Percentiles rank a stretch among this genome's conserved stretches.
Evolutionary conservation across 176 grass and related monocot species (phyloP).

Genomic region (Alopecurus myosuroides): DNA sequence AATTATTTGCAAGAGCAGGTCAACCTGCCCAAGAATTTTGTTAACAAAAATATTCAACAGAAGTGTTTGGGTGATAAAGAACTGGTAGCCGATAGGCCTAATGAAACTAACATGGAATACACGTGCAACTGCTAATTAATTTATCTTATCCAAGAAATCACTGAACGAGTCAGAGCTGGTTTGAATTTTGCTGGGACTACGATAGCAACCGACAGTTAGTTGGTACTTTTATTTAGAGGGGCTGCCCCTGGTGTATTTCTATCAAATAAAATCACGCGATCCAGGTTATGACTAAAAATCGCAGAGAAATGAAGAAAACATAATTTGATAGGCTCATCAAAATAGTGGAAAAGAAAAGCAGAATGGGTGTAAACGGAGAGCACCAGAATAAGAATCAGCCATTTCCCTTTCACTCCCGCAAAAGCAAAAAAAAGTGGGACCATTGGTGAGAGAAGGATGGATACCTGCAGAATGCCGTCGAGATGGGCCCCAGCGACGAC

Average conservation of each 20-base stretch:
- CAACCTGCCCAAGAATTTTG: slow-evolving; percentile 20
- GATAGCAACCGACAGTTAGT: not conserved
- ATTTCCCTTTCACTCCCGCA: not conserved
- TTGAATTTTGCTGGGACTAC: not conserved
- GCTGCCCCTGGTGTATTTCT: not conserved
- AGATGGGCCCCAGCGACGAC: slow-evolving; percentile 63
- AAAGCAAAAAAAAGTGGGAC: not conserved
- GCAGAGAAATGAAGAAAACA: not conserved
- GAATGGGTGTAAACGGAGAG: not conserved
- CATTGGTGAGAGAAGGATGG: not conserved
- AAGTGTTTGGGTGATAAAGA: not conserved
- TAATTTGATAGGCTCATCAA: not conserved
- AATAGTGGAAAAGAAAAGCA: not conserved
- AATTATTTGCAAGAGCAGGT: not conserved
- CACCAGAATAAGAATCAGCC: not conserved
- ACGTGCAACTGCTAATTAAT: not conserved
- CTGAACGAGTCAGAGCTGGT: not conserved
- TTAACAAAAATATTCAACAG: not conserved
- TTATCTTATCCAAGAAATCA: not conserved
- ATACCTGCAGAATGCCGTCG: slow-evolving; percentile 73
- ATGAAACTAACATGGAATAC: not conserved
- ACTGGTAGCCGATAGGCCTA: not conserved
- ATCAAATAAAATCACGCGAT: not conserved
- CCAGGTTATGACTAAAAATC: not conserved
- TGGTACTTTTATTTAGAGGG: no score